Percentiles rank a stretch among this genome's conserved stretches.
Evolutionary conservation across 805 yeast genomes (phyloP).

Genomic region (Kodamaea leandrae): DNA sequence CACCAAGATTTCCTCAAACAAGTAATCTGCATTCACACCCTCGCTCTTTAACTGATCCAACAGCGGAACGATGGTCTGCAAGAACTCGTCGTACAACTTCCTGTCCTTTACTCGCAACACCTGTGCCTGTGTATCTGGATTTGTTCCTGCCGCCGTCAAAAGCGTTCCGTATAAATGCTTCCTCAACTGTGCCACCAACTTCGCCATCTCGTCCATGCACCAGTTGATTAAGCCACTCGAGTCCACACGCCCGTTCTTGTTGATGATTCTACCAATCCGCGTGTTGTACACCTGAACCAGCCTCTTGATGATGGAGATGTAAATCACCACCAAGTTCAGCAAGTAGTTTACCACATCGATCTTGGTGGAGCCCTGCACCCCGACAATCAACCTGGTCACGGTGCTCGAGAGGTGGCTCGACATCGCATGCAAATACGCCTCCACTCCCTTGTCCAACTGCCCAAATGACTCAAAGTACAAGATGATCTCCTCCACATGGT

Average conservation of each 20-base stretch:
- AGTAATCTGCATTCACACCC: constrained; percentile 74
- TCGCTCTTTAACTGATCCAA: constrained; percentile 57
- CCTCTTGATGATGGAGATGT: constrained; percentile 41
- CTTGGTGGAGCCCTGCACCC: constrained; percentile 43
- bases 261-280: constrained; percentile 24
- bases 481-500: constrained; percentile 33
- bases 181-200: constrained; percentile 57
- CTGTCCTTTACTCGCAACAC: constrained; percentile 33
- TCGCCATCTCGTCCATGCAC: constrained; percentile 63
- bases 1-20: constrained; percentile 46
- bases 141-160: constrained; percentile 37
- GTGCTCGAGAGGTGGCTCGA: constrained; percentile 30
- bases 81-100: constrained; percentile 41
- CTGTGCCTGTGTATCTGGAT: constrained; percentile 24
- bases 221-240: constrained; percentile 71
- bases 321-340: constrained; percentile 37
- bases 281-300: constrained; percentile 52
- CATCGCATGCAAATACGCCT: constrained; percentile 34
- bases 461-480: constrained; percentile 35
- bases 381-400: constrained; percentile 34
- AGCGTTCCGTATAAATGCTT: constrained; percentile 67
- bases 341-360: constrained; percentile 42
- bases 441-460: constrained; percentile 35
- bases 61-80: constrained; percentile 55
- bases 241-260: constrained; percentile 24